These are phyloP conservation scores for Termitomyces titanicus DNA, from an alignment of 768 basidiomycete genomes.

Conservation along the genomic window DNA sequence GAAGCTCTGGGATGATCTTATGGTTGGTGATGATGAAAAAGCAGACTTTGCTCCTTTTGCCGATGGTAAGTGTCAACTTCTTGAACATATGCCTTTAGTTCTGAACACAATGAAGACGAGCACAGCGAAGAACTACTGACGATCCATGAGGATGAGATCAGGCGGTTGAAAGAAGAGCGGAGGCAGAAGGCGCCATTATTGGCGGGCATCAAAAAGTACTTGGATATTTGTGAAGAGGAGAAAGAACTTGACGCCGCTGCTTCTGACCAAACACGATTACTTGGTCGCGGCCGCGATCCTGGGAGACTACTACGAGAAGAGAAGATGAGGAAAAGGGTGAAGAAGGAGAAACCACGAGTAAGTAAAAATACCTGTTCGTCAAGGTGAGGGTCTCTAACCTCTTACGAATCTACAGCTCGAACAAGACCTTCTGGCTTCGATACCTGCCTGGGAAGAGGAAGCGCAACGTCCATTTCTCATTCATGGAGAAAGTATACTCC, in stretches of 20 bases:
- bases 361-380: constrained; percentile 20
- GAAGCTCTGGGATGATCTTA: constrained; percentile 80
- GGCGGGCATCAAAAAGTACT: constrained; percentile 78
- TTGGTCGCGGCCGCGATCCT: constrained; percentile 82
- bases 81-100: not conserved
- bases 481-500: constrained; percentile 77
- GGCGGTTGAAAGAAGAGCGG: constrained; percentile 78
- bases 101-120: constrained; percentile 50
- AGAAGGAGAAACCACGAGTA: constrained; percentile 90
- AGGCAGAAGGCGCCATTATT: constrained; percentile 74
- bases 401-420: constrained; percentile 58
- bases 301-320: constrained; percentile 88
- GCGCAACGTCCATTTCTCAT: constrained; percentile 76
- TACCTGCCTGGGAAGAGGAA: constrained; percentile 86
- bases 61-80: constrained; percentile 55
- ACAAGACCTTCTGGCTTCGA: constrained; percentile 71
- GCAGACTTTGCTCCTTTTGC: constrained; percentile 77
- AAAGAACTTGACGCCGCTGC: constrained; percentile 82
- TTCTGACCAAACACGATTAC: constrained; percentile 75
- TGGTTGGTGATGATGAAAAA: constrained; percentile 80
- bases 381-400: not conserved
- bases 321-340: constrained; percentile 94
- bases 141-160: constrained; percentile 84
- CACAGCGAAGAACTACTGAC: constrained; percentile 84
- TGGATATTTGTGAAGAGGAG: constrained; percentile 87